phyloP scores from a whole-genome alignment of 2,329 filamentous ascomycete genomes.

The Sarocladium oryzae region DNA sequence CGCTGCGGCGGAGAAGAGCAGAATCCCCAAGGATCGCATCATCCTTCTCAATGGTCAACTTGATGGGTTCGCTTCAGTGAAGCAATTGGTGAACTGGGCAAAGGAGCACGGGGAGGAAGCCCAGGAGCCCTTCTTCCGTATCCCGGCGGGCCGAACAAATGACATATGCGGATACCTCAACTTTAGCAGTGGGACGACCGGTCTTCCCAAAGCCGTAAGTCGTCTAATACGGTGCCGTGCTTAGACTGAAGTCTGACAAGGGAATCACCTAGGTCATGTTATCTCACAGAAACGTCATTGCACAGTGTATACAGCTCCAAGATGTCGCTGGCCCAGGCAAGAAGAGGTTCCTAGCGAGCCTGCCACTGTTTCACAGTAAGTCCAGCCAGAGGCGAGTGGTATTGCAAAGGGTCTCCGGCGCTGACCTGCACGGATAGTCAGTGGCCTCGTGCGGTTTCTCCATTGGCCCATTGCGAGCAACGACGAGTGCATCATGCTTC shows the following conservation, averaged over 20 bases:
- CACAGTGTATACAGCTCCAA: slow-evolving; percentile 14
- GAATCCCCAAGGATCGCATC: too few species aligned
- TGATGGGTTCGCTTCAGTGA: too few species aligned
- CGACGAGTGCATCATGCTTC: slow-evolving; percentile 17
- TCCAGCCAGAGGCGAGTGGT: too few species aligned
- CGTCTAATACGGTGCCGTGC: too few species aligned
- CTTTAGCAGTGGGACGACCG: slow-evolving; percentile 19
- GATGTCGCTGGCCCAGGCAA: slow-evolving; percentile 9
- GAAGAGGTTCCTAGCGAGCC: slow-evolving; percentile 13
- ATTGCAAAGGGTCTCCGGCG: background rate
- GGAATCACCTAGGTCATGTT: slow-evolving; percentile 14
- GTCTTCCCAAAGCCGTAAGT: slow-evolving; percentile 16
- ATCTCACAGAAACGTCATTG: slow-evolving; percentile 17
- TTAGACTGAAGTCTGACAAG: background rate
- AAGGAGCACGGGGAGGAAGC: too few species aligned
- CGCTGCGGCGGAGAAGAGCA: too few species aligned
- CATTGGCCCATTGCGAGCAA: slow-evolving; percentile 16
- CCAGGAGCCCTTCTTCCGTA: background rate
- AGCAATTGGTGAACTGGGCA: too few species aligned
- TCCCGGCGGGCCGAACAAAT: slow-evolving; percentile 8
- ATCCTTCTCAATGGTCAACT: too few species aligned
- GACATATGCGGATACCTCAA: slow-evolving; percentile 14
- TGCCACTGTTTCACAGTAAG: slow-evolving; percentile 22
- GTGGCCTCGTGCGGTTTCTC: slow-evolving; percentile 13
- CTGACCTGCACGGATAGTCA: background rate